Percentiles rank a stretch among this genome's conserved stretches.
Conservation (phyloP, 148 eudicot genomes). For the Hydrangea macrophylla region DNA sequence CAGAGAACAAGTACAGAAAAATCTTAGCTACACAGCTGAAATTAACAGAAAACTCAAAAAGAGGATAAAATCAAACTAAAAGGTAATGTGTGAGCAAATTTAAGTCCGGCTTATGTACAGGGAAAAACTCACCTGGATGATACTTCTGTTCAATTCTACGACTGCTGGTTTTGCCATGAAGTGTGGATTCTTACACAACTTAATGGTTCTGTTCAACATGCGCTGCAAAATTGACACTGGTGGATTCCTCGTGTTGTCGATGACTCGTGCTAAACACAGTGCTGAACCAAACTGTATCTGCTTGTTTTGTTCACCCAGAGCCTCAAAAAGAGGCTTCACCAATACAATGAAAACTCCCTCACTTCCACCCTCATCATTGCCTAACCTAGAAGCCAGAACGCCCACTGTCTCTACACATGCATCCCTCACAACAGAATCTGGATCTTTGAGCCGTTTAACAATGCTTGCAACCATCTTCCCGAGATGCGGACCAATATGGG, state of each 20-base stretch:
- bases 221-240: constrained; percentile 62
- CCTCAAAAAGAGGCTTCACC: constrained; percentile 85
- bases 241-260: constrained; percentile 61
- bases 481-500: constrained; percentile 47
- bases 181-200: constrained; percentile 78
- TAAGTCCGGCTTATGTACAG: not conserved
- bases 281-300: constrained; percentile 78
- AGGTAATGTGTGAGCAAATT: not conserved
- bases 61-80: not conserved
- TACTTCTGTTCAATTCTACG: constrained; percentile 73
- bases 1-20: not conserved
- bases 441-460: constrained; percentile 80
- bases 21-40: not conserved
- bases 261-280: constrained; percentile 68
- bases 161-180: constrained; percentile 86
- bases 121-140: constrained; percentile 57
- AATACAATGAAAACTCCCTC: constrained; percentile 50
- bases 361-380: constrained; percentile 29
- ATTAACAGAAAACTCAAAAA: not conserved
- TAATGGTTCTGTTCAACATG: constrained; percentile 63
- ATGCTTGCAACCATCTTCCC: constrained; percentile 70
- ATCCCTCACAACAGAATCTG: constrained; percentile 73
- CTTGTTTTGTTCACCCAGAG: constrained; percentile 85
- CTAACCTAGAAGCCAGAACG: constrained; percentile 60
- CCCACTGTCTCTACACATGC: constrained; percentile 75